phyloP scores from a whole-genome alignment of 805 yeast species.

The Kodamaea nitidulidarum region DNA sequence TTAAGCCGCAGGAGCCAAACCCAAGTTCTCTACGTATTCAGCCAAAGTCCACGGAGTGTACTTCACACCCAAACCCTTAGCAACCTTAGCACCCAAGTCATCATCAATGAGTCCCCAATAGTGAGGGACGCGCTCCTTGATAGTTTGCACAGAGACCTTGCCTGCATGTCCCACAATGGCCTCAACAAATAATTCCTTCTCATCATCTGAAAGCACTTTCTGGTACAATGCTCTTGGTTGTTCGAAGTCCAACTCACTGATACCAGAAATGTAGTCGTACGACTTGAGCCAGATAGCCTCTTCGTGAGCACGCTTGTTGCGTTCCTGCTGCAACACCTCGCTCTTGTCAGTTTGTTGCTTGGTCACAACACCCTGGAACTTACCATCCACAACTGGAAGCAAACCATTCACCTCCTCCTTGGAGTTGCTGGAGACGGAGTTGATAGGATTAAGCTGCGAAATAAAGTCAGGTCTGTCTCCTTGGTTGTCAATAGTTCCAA shows the following conservation, averaged over 20 bases:
- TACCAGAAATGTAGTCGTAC: slow-evolving; percentile 37
- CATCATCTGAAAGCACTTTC: slow-evolving; percentile 32
- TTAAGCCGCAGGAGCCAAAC: slow-evolving; percentile 17
- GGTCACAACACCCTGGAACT: slow-evolving; percentile 32
- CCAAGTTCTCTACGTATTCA: slow-evolving; percentile 28
- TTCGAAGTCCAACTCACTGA: slow-evolving; percentile 42
- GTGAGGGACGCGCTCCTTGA: slow-evolving; percentile 37
- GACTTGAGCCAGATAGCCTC: slow-evolving; percentile 32
- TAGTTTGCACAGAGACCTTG: slow-evolving; percentile 20
- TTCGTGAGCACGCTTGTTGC: slow-evolving; percentile 32
- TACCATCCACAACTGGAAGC: slow-evolving; percentile 18
- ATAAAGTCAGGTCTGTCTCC: slow-evolving; percentile 52
- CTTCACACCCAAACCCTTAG: slow-evolving; percentile 38
- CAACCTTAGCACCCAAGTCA: slow-evolving; percentile 37
- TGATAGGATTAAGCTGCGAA: slow-evolving; percentile 36
- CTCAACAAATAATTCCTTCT: slow-evolving; percentile 29
- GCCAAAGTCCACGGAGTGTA: slow-evolving; percentile 30
- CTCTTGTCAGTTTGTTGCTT: slow-evolving; percentile 21
- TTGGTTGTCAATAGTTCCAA: slow-evolving; percentile 23
- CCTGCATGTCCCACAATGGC: slow-evolving; percentile 40
- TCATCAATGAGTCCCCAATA: slow-evolving; percentile 41
- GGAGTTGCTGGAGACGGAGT: slow-evolving; percentile 18
- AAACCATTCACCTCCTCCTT: slow-evolving; percentile 17
- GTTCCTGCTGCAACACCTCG: slow-evolving; percentile 25
- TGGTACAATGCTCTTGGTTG: slow-evolving; percentile 44